Evolutionary conservation across 148 eudicot genomes (phyloP), one percentile per base, ranked within the genome.

Genomic region (Pouteria glomerata): DNA sequence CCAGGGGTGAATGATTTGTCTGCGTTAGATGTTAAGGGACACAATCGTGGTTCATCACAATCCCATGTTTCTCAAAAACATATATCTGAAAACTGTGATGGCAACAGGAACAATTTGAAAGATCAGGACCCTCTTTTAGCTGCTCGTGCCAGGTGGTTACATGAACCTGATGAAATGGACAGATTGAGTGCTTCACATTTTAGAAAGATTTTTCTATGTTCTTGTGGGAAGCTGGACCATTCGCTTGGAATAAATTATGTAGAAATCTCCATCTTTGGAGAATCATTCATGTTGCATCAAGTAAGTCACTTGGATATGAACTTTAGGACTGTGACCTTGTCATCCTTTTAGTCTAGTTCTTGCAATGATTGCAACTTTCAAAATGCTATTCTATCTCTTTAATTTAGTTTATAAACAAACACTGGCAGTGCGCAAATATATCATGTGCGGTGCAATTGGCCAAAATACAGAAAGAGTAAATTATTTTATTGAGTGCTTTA

Each of bases 231-330:
- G 44, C 81, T 89, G 82, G 93, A 94, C 71, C 79, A 56, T 51
- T 79, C 87, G 35, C 81, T 50, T 76, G 93, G 93, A 10, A 63
- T 74, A 76, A 75, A 57, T 56, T 91, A 78, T 70, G 77, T 94
- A 2, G 97, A 94, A 76, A 67, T 94, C 47, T 87, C 97, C 53
- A 94, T 94, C 57, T 87, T 81, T 74, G 98, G 98, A 48, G 98
- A 94, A 76, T 94, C 98, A 65, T 94, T 94, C 85, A 94, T 94
- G 98, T 77, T 91, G 79, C 98, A 94, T 83, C 98, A 94, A 84
- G 98, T 93, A 86, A 85, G 86, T 83, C 72, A 50, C 24, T 66
- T 24, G 51, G 44, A 12, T 35, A 68, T 21, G 26, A 31, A 29
- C 31, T 10, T 6, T 12, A 29, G 34, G 29, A 55, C 42, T 33